Evolutionary conservation across 352 stramenopile species (phyloP).

Genomic region (Phytophthora litchii): DNA sequence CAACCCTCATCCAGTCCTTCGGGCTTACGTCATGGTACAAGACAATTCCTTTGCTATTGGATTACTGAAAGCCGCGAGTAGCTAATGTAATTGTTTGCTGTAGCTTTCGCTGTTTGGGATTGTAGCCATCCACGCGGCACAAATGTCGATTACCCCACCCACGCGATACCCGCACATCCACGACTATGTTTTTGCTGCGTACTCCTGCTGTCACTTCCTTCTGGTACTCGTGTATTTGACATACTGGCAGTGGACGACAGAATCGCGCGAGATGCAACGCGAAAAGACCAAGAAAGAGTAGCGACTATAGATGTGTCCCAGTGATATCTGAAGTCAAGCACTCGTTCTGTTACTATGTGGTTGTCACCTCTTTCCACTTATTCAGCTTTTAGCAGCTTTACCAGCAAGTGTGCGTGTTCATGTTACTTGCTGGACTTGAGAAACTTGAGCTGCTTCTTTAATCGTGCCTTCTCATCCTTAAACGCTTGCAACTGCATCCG

Average conservation of each 20-base stretch:
- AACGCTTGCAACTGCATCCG: conserved; percentile 70
- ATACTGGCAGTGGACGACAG: conserved; percentile 83
- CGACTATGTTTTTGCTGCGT: conserved; percentile 85
- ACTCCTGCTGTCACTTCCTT: conserved; percentile 81
- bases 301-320: conserved; percentile 8
- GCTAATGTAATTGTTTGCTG: conserved; percentile 14
- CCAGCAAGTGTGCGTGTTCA: conserved; percentile 6
- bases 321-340: conserved; percentile 20
- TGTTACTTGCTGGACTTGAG: conserved; percentile 67
- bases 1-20: conserved; percentile 35
- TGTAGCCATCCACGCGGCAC: conserved; percentile 58
- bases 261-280: conserved; percentile 12
- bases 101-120: conserved; percentile 68
- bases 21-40: conserved; percentile 60
- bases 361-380: background rate
- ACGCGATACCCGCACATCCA: conserved; percentile 81
- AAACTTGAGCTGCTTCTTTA: conserved; percentile 88
- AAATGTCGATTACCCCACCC: conserved; percentile 52
- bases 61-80: background rate
- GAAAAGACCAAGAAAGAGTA: conserved; percentile 53
- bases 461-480: conserved; percentile 84
- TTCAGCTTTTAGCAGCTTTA: conserved; percentile 6
- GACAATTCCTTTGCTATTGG: background rate
- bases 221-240: conserved; percentile 77
- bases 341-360: conserved; percentile 15